Evolutionary conservation across 768 basidiomycete genomes (phyloP).

Genomic region (Cyclocybe cylindracea): DNA sequence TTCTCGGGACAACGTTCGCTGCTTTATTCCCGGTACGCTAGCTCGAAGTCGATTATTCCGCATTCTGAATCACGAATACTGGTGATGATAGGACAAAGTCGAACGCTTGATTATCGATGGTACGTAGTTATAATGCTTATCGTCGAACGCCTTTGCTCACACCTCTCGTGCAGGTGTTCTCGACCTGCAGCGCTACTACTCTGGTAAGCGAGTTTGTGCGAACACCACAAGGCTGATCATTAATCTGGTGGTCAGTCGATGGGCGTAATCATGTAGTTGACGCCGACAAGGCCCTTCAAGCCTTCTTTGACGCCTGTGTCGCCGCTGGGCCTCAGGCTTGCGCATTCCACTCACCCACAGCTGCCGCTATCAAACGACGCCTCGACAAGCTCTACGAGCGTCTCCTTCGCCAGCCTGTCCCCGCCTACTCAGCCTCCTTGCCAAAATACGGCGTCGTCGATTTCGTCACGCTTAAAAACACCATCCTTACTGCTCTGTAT

Average conservation of each 20-base stretch:
- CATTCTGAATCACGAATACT: neutral
- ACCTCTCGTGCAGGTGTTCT: no score
- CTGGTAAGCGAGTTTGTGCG: no score
- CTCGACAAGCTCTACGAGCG: slow-evolving; percentile 22
- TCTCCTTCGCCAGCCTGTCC: slow-evolving; percentile 31
- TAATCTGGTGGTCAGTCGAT: slow-evolving; percentile 17
- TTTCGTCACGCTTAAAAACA: slow-evolving; percentile 25
- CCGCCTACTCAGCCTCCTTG: slow-evolving; percentile 23
- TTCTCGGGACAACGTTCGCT: slow-evolving; percentile 32
- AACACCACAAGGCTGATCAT: neutral
- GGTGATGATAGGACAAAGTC: slow-evolving; percentile 16
- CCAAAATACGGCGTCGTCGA: slow-evolving; percentile 36
- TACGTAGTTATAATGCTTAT: no score
- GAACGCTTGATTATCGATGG: slow-evolving; percentile 41
- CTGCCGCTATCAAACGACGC: no score
- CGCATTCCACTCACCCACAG: slow-evolving; percentile 32
- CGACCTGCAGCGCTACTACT: no score
- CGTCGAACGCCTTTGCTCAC: no score
- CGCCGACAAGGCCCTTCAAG: slow-evolving; percentile 34
- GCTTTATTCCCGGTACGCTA: slow-evolving; percentile 32
- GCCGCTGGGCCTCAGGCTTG: slow-evolving; percentile 35
- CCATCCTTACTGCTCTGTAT: slow-evolving; percentile 33
- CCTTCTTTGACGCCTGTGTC: slow-evolving; percentile 36
- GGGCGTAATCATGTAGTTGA: slow-evolving; percentile 38
- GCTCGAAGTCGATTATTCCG: no score